These are phyloP conservation scores for Acacia acuminata DNA, from an alignment of 306 rosid species.

Conservation along the genomic window DNA sequence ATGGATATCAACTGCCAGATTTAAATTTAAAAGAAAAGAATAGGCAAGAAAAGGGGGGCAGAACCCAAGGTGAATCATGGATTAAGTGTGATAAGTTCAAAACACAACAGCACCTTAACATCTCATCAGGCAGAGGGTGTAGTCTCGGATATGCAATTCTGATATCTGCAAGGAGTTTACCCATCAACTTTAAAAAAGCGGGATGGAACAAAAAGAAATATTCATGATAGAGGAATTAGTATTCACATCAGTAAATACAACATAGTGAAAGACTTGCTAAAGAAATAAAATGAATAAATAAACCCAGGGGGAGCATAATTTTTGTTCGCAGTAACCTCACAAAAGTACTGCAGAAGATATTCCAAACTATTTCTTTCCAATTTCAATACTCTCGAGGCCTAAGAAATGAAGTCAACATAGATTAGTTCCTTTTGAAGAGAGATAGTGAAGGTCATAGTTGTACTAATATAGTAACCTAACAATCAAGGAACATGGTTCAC, in stretches of 20 bases:
- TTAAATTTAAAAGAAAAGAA: neutral
- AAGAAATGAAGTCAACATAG: conserved; percentile 31
- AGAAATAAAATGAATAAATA: neutral
- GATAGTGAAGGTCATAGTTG: too few relatives aligned
- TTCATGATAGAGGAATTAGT: conserved; percentile 22
- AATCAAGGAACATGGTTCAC: too few relatives aligned
- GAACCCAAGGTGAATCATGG: conserved; percentile 20
- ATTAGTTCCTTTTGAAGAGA: neutral
- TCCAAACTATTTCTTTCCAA: conserved; percentile 86
- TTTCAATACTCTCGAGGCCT: conserved; percentile 92
- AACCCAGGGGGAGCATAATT: conserved; percentile 53
- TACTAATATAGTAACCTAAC: too few relatives aligned
- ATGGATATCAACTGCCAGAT: neutral
- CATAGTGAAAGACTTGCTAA: neutral
- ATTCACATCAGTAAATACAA: conserved; percentile 10
- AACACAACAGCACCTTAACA: conserved; percentile 65
- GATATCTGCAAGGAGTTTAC: conserved; percentile 76
- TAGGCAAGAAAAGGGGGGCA: neutral
- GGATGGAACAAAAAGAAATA: conserved; percentile 22
- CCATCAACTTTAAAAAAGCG: conserved; percentile 35
- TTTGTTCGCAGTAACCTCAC: conserved; percentile 89
- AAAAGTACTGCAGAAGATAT: conserved; percentile 74
- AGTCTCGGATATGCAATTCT: conserved; percentile 97
- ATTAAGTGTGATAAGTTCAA: conserved; percentile 17
- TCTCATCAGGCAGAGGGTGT: conserved; percentile 94